Conservation (phyloP, 2,329 filamentous ascomycete genomes). For the Arthrinium phaeospermum region DNA sequence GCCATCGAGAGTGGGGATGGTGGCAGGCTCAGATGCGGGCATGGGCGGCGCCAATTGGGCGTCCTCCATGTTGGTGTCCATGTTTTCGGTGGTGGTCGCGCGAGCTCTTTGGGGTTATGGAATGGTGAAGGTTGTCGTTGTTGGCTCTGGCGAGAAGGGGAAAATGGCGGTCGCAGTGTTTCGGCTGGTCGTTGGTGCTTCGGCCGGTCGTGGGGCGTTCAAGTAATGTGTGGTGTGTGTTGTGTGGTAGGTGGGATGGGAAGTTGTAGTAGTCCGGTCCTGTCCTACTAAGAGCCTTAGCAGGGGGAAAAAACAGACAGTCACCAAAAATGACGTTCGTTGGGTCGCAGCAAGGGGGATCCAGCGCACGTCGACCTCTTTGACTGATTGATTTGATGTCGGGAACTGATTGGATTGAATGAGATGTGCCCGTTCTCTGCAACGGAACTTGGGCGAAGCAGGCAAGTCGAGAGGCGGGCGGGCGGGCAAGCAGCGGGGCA, state of each 20-base stretch:
- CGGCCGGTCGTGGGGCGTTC: slow-evolving; percentile 18
- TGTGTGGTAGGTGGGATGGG: not conserved
- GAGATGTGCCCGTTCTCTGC: slow-evolving; percentile 6
- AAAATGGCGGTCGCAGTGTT: slow-evolving; percentile 1
- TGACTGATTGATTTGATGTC: not conserved
- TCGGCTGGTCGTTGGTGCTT: slow-evolving; percentile 14
- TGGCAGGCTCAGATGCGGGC: slow-evolving; percentile 75
- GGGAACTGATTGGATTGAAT: not conserved
- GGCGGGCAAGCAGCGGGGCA: slow-evolving; percentile 9
- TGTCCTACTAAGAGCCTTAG: not conserved
- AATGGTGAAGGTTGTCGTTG: not conserved
- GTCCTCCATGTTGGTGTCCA: slow-evolving; percentile 99
- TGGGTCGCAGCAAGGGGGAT: not conserved
- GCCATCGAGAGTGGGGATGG: slow-evolving; percentile 91
- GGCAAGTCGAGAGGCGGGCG: slow-evolving; percentile 1
- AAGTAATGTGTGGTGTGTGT: slow-evolving; percentile 7
- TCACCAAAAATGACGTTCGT: slow-evolving; percentile 14
- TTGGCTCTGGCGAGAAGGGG: not conserved
- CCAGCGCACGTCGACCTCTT: slow-evolving; percentile 1
- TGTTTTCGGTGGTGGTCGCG: slow-evolving; percentile 44
- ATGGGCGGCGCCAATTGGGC: slow-evolving; percentile 73
- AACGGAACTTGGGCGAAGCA: not conserved
- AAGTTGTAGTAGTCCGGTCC: not conserved
- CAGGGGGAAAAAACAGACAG: slow-evolving; percentile 11
- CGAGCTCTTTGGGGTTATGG: not conserved